Conservation (phyloP, 768 basidiomycete genomes). For the Tulasnella sp. region DNA sequence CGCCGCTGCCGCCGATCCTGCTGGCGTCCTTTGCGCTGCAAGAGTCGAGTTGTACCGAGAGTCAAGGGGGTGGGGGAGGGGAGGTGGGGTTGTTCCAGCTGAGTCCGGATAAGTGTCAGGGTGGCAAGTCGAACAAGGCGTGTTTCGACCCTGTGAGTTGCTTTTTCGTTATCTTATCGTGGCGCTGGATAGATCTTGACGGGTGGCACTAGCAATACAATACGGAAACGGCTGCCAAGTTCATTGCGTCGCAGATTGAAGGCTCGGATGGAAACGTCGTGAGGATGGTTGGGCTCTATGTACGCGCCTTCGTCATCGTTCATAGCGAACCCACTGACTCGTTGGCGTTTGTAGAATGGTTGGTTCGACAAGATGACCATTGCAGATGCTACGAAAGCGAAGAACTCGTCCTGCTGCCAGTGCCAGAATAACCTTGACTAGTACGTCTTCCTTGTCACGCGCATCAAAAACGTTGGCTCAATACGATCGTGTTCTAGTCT, state of each 20-base stretch:
- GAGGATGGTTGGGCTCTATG: slow-evolving; percentile 49
- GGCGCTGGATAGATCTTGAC: neutral
- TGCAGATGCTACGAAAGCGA: slow-evolving; percentile 47
- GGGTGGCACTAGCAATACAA: slow-evolving; percentile 45
- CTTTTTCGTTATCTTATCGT: neutral
- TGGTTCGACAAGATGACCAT: slow-evolving; percentile 52
- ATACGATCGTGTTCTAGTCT: slow-evolving; percentile 33
- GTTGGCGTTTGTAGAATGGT: slow-evolving; percentile 37
- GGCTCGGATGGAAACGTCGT: slow-evolving; percentile 42
- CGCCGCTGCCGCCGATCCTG: slow-evolving; percentile 58
- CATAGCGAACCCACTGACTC: neutral
- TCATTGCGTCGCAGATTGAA: slow-evolving; percentile 41
- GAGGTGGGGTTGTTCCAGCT: slow-evolving; percentile 76
- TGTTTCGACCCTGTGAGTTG: neutral
- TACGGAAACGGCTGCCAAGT: slow-evolving; percentile 51
- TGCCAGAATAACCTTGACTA: slow-evolving; percentile 85
- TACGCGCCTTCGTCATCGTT: neutral
- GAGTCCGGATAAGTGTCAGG: slow-evolving; percentile 60
- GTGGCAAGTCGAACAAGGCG: slow-evolving; percentile 25
- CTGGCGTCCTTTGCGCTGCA: slow-evolving; percentile 84
- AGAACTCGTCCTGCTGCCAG: slow-evolving; percentile 40
- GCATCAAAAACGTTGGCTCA: neutral
- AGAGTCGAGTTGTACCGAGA: slow-evolving; percentile 62
- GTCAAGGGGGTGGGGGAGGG: slow-evolving; percentile 56
- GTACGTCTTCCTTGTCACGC: slow-evolving; percentile 32